Evolutionary conservation across 306 rosid genomes (phyloP).

Genomic region (Heteromeles arbutifolia): DNA sequence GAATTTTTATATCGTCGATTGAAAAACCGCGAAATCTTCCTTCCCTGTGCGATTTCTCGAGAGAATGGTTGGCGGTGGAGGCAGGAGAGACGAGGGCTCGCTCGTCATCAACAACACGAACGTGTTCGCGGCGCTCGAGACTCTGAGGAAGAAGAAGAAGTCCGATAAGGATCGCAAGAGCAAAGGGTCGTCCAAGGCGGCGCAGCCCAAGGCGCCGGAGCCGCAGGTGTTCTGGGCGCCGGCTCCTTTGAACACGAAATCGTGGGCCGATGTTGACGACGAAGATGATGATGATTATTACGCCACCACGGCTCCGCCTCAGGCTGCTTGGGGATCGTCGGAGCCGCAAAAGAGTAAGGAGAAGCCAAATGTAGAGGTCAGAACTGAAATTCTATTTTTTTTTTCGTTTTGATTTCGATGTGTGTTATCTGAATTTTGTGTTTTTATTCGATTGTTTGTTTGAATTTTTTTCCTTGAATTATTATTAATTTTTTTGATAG

Average conservation of each 20-base stretch:
- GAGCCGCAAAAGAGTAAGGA: constrained; percentile 47
- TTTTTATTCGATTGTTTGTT: neutral
- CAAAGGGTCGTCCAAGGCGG: constrained; percentile 47
- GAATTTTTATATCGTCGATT: neutral
- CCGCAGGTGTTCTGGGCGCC: constrained; percentile 75
- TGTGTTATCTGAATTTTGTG: neutral
- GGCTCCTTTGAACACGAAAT: constrained; percentile 53
- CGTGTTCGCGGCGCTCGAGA: constrained; percentile 85
- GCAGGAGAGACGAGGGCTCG: constrained; percentile 83
- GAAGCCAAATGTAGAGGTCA: constrained; percentile 53
- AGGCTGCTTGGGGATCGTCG: constrained; percentile 49
- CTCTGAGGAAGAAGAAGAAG: constrained; percentile 87
- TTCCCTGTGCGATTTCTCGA: too few relatives aligned
- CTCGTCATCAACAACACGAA: constrained; percentile 66
- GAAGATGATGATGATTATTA: constrained; percentile 80
- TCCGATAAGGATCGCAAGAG: constrained; percentile 72
- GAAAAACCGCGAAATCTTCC: neutral
- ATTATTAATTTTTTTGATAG: neutral
- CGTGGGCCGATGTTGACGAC: constrained; percentile 93
- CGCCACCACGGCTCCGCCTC: constrained; percentile 69
- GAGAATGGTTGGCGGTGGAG: constrained; percentile 79
- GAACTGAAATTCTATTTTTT: neutral
- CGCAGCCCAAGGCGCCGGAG: constrained; percentile 44
- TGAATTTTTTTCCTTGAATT: neutral
- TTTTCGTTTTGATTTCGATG: neutral